Evolutionary conservation across 2,329 filamentous ascomycete genomes (phyloP), one percentile per base, ranked within the genome.

Genomic region (Trichoderma atrobrunneum): DNA sequence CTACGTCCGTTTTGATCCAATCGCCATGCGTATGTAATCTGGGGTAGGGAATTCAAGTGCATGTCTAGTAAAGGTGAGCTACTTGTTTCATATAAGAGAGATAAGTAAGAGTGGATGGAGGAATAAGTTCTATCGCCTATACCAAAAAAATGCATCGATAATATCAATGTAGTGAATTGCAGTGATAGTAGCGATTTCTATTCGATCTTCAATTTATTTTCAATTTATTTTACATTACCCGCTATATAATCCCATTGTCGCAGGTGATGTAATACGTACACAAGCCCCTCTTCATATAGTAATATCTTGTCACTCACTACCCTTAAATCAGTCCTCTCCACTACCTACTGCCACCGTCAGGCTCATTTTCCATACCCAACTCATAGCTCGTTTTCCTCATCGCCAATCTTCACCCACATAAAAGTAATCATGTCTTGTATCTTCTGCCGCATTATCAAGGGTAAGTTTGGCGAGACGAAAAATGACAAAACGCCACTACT

Each of bases 361-460:
- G 51, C 34, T 28, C 64, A 39, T 57, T 3, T 39, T 67, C 51
- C 16, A 28, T 21, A 26, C 56, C 32, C 65, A 59, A 26, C 26
- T 32, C 12, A 68, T 59, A 68, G 21, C 32, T 57, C 12, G 8
- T 26, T 24, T 21, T 28, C 12, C 28, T 26, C 51, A 10, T 6
- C 36, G 18, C 3, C n/a, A 59, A 24, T n/a, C 1, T 1, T 2
- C 5, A 34, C 10, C 12, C 28, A 5, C 26, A 59, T 21, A n/a
- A 3, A 43, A 34, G 14, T 48, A 2, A 56, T 2, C 62, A 79
- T 78, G 76, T 74, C 76, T 34, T 99, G 96, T 82, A 94, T 98
- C 80, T 99, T 99, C 86, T 99, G 96, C 88, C 97, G 94, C 83
- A 98, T 99, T 81, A 92, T 99, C 86, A 97, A 97, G 88, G 95